Evolutionary conservation across 495 filamentous ascomycete species (phyloP), one percentile per base, ranked within the genome.

Genomic region (Aspergillus nidulans): DNA sequence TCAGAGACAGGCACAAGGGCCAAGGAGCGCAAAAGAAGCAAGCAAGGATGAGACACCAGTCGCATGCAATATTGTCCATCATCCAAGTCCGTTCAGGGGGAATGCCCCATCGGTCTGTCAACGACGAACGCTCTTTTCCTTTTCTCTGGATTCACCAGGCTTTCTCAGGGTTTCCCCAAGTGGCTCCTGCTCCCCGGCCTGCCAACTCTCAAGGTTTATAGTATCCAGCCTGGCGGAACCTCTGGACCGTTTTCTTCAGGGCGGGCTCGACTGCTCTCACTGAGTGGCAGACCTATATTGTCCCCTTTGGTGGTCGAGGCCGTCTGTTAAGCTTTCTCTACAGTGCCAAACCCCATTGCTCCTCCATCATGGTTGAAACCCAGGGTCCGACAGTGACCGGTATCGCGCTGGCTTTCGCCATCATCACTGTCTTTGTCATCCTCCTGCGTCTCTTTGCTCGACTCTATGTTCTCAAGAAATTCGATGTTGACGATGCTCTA

Each of bases 401-500:
- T 16, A 58, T 74, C 39, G 57, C 61, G n/a, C 26, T 72, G 42
- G 64, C 61, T n/a, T 74, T 74, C 58, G 65, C 69, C 13, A 42
- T 60, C 7, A 40, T 72, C 47, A 71, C 66, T 5, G 64, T 71
- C 18, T 10, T 71, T n/a, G 68, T 74, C 12, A 38, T 74, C n/a
- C 46, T 26, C 44, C 57, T 74, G 41, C 56, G 71, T 28, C 58
- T 74, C 30, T 74, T 74, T 53, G 58, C 71, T 1, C 68, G 71
- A 6, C 45, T 71, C 20, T 68, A 61, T 52, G 69, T 74, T 1
- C 34, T 72, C 44, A 59, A 63, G 13, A 58, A 63, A 36, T 68
- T 72, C 65, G 66, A 68, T 2, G 1, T 65, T 1, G 71, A 74
- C 56, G 71, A 74, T 44, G 71, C 68, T 54, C 57, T 74, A 10